Conservation (phyloP, 192 early-diverging fungal genomes). For the Coemansia sp. region DNA sequence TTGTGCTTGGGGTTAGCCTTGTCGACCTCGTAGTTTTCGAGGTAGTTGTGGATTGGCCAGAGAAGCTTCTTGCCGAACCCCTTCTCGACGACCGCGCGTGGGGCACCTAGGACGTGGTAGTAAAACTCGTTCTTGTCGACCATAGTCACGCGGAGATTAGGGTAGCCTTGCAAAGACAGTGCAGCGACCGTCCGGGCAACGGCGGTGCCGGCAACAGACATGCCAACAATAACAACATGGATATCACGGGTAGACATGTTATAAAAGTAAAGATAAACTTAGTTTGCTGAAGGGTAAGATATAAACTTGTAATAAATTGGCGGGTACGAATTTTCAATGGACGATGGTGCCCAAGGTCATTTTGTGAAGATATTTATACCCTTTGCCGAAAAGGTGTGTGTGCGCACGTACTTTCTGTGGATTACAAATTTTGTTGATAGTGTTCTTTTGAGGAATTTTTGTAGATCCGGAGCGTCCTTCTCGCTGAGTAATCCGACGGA, state of each 20-base stretch:
- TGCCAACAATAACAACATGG: conserved; percentile 55
- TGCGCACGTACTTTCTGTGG: no score
- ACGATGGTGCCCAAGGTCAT: no score
- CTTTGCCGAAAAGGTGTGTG: no score
- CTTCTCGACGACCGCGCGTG: conserved; percentile 52
- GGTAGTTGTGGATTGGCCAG: conserved; percentile 49
- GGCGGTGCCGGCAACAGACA: conserved; percentile 50
- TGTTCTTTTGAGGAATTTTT: no score
- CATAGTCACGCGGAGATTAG: conserved; percentile 49
- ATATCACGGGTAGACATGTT: conserved; percentile 31
- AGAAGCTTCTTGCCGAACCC: conserved; percentile 49
- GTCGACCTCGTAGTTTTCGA: conserved; percentile 19
- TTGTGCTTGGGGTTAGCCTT: conserved; percentile 21
- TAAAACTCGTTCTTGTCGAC: conserved; percentile 54
- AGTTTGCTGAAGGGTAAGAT: no score
- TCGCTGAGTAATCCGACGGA: no score
- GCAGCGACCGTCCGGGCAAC: conserved; percentile 39
- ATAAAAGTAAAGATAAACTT: not conserved
- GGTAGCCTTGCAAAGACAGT: conserved; percentile 32
- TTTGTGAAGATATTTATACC: no score
- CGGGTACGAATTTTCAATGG: no score
- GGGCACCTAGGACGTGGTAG: conserved; percentile 54
- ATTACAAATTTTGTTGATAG: no score
- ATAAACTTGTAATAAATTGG: no score
- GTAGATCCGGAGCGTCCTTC: no score